Percentiles rank a stretch among this genome's conserved stretches.
Conservation (phyloP, 1,284 basidiomycete species). For the Apiotrichum laibachii region DNA sequence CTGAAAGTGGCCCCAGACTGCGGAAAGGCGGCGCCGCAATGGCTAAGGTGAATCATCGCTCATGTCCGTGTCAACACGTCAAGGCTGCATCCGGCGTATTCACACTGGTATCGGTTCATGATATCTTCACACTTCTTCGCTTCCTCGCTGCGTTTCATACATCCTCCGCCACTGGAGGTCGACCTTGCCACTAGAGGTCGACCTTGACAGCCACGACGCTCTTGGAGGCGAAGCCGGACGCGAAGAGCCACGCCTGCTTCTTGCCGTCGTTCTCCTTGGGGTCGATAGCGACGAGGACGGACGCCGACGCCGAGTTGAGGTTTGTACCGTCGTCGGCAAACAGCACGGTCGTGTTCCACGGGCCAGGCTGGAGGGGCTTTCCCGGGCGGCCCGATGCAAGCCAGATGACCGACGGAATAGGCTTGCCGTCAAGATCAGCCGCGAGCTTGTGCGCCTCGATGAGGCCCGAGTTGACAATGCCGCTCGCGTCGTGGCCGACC, state of each 20-base stretch:
- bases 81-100: too few relatives aligned
- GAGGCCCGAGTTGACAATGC: slow-evolving; percentile 31
- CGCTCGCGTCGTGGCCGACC: slow-evolving; percentile 19
- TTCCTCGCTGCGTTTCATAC: too few relatives aligned
- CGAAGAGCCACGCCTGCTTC: slow-evolving; percentile 32
- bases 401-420: slow-evolving; percentile 18
- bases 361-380: background rate
- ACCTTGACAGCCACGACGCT: slow-evolving; percentile 23
- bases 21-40: too few relatives aligned
- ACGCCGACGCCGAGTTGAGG: slow-evolving; percentile 23
- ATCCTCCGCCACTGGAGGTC: background rate
- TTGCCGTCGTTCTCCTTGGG: slow-evolving; percentile 21
- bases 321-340: slow-evolving; percentile 28
- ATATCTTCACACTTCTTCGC: background rate
- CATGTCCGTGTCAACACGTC: too few relatives aligned
- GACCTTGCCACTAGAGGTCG: slow-evolving; percentile 17
- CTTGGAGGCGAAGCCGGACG: slow-evolving; percentile 26
- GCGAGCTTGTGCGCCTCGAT: slow-evolving; percentile 16
- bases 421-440: background rate
- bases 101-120: too few relatives aligned
- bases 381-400: slow-evolving; percentile 10
- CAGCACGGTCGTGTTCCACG: slow-evolving; percentile 15
- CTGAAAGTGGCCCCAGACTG: too few relatives aligned
- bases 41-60: too few relatives aligned
- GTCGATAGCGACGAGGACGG: slow-evolving; percentile 25